Evolutionary conservation across 768 basidiomycete species (phyloP), one percentile per base, ranked within the genome.

Genomic region (Suillus brevipes): DNA sequence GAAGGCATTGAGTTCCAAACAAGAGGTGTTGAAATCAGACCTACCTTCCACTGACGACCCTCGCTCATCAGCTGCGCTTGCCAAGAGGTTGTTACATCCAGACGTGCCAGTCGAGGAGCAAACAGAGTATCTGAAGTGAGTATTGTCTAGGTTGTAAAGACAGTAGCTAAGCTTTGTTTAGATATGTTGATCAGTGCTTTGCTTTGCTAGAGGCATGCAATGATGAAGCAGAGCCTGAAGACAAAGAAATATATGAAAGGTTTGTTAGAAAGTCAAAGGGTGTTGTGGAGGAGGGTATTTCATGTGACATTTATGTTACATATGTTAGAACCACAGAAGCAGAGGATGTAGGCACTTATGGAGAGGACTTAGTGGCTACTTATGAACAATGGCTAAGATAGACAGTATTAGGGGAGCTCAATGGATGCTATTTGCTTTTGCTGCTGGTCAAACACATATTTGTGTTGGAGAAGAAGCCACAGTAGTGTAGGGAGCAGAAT

Each of bases 171-270:
- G 10, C 52, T 69, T 31, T 42, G 16, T 49, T 20, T 61, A 90
- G 89, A 58, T 91, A 93, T 71, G 87, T 93, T 69, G 88, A 90
- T 70, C 89, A 92, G 71, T 88, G 84, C 67, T 83, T 88, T 63
- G 86, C 88, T 57, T 80, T 91, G 28, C 77, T 88, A 42, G 85
- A 88, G 66, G 81, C 85, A 2, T 85, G 86, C 37, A 81, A 80
- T 57, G 80, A 82, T 43, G 76, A 78, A 61, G 83, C 82, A n/a
- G 87, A 88, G 66, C 74, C 81, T 43, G 84, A 85, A 70, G 87
- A 89, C 65, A 74, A 88, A 38, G 81, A 85, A 65, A 73, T 88
- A 2, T 91, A 91, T 69, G 71, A 76, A 36, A 75, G 73, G 20
- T 83, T 86, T 34, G 79, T 89, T 25, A 79, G 84, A 43, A 84